These are phyloP conservation scores for Talaromyces nanjingensis DNA, from an alignment of 495 filamentous ascomycete genomes.

Conservation along the genomic window DNA sequence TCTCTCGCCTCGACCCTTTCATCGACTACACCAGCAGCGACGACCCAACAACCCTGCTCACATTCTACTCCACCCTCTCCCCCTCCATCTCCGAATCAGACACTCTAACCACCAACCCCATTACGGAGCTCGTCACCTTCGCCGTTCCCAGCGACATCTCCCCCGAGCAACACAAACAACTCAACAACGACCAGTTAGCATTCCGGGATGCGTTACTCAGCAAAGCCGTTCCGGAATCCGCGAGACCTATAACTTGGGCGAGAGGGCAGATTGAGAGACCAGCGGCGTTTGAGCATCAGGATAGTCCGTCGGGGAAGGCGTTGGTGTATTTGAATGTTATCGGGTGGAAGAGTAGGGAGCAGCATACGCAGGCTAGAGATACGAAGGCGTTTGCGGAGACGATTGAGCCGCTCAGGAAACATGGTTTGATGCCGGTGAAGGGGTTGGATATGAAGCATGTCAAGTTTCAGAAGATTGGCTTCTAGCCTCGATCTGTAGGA, in stretches of 20 bases:
- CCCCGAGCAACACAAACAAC: slow-evolving; percentile 13
- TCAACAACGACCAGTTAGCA: slow-evolving; percentile 22
- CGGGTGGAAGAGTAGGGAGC: slow-evolving; percentile 51
- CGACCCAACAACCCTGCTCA: slow-evolving; percentile 10
- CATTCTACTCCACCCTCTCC: slow-evolving; percentile 27
- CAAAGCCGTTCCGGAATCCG: slow-evolving; percentile 20
- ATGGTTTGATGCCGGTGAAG: slow-evolving; percentile 25
- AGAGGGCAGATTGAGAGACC: slow-evolving; percentile 37
- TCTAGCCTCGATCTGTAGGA: slow-evolving; percentile 2
- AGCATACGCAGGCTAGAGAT: slow-evolving; percentile 39
- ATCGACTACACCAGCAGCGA: slow-evolving; percentile 11
- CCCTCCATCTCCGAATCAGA: slow-evolving; percentile 24
- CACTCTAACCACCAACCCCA: slow-evolving; percentile 28
- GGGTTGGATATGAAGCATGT: slow-evolving; percentile 39
- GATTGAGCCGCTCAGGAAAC: slow-evolving; percentile 32
- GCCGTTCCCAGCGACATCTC: slow-evolving; percentile 24
- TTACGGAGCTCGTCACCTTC: slow-evolving; percentile 32
- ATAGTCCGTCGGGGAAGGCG: slow-evolving; percentile 29
- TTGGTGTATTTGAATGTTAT: slow-evolving; percentile 31
- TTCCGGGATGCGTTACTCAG: slow-evolving; percentile 30
- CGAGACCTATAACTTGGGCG: slow-evolving; percentile 32
- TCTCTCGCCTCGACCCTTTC: slow-evolving; percentile 19
- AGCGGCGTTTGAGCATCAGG: slow-evolving; percentile 27
- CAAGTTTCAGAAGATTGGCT: slow-evolving; percentile 27
- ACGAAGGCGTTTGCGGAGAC: slow-evolving; percentile 35